phyloP scores from a whole-genome alignment of 179 eudicot species.

The Drosera spatulata region DNA sequence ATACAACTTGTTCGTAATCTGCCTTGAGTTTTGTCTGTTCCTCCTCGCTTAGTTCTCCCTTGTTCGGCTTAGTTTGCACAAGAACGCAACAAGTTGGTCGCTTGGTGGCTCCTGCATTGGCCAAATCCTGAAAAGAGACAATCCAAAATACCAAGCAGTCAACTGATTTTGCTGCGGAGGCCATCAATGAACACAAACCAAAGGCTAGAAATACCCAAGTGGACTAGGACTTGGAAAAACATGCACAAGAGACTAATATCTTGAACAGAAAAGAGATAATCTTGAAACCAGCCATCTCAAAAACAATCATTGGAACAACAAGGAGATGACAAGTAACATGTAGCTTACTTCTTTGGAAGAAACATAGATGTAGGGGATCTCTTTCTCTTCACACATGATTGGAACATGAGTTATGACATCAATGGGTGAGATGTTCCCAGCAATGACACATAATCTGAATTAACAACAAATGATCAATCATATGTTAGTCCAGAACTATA shows the following conservation, averaged over 20 bases:
- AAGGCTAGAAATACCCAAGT: no score
- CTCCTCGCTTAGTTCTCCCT: slow-evolving; percentile 59
- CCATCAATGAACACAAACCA: no score
- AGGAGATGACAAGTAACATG: neutral
- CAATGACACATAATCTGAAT: slow-evolving; percentile 85
- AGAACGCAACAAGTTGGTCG: slow-evolving; percentile 90
- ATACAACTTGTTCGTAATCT: slow-evolving; percentile 52
- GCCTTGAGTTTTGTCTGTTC: slow-evolving; percentile 60
- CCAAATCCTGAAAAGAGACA: slow-evolving; percentile 52
- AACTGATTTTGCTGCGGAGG: neutral
- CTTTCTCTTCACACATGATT: slow-evolving; percentile 79
- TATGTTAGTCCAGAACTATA: neutral
- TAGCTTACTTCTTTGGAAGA: slow-evolving; percentile 80
- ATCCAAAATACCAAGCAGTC: neutral
- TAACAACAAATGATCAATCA: slow-evolving; percentile 3
- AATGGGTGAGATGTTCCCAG: slow-evolving; percentile 96
- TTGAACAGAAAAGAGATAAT: no score
- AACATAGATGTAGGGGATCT: slow-evolving; percentile 79
- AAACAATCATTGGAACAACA: no score
- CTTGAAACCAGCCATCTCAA: no score
- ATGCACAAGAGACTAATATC: neutral
- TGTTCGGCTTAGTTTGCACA: slow-evolving; percentile 66
- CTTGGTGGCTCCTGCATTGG: slow-evolving; percentile 88
- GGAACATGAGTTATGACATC: slow-evolving; percentile 98
- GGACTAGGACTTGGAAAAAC: neutral